phyloP scores from a whole-genome alignment of 2,329 filamentous ascomycete species.

The Talaromyces sp. region DNA sequence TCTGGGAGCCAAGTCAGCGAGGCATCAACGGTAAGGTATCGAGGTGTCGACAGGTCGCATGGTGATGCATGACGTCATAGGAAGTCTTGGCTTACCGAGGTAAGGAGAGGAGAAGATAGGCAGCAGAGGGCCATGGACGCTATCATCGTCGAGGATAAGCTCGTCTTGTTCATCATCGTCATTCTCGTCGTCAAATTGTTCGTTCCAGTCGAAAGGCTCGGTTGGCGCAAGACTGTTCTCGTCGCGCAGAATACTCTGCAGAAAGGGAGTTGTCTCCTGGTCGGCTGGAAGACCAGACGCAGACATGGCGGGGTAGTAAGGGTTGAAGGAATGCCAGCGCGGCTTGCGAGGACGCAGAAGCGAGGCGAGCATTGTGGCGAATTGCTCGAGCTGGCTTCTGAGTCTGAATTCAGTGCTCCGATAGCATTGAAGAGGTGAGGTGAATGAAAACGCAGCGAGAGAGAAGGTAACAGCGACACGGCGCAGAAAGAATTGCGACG shows the following conservation, averaged over 20 bases:
- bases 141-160: slow-evolving; percentile 36
- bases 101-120: slow-evolving; percentile 77
- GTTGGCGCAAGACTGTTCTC: slow-evolving; percentile 9
- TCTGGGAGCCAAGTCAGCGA: slow-evolving; percentile 47
- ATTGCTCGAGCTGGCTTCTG: background rate
- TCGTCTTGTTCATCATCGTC: slow-evolving; percentile 33
- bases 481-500: background rate
- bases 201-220: background rate
- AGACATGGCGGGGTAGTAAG: slow-evolving; percentile 22
- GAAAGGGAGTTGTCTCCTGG: slow-evolving; percentile 18
- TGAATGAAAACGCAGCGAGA: background rate
- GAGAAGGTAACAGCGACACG: background rate
- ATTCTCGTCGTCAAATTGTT: slow-evolving; percentile 14
- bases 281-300: slow-evolving; percentile 22
- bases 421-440: background rate
- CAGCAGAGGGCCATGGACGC: slow-evolving; percentile 52
- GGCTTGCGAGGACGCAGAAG: slow-evolving; percentile 27
- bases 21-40: background rate
- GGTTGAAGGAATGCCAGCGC: slow-evolving; percentile 14
- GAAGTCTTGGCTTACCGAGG: slow-evolving; percentile 52
- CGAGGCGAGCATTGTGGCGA: slow-evolving; percentile 24
- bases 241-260: slow-evolving; percentile 6
- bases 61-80: slow-evolving; percentile 9
- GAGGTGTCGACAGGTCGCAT: background rate
- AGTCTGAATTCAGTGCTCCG: background rate